Evolutionary conservation across 306 rosid species (phyloP), one percentile per base, ranked within the genome.

Genomic region (Echinosophora koreensis): DNA sequence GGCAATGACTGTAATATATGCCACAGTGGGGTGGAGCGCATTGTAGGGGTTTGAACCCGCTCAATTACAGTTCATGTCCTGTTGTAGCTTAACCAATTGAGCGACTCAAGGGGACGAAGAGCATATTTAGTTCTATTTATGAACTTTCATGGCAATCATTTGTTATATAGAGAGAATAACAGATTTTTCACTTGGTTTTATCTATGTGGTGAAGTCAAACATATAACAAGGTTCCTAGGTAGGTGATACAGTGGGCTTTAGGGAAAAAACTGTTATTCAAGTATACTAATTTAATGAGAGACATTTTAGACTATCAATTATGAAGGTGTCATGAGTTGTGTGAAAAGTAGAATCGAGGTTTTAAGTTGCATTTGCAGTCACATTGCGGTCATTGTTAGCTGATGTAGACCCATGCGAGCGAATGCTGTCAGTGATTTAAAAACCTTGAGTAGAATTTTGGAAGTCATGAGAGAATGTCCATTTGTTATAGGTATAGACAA

Each of bases 381-480:
- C 4, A 4, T 10, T 9, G 49, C 4, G 14, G 14, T 9, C 14
- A 2, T 46, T 11, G 52, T 13, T 6, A 14, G 52, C 1, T 46
- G 52, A 13, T 46, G 50, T 44, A 14, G 50, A 44, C 4, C 50
- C 6, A 39, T 35, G 38, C 5, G 38, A 46, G 15, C 5, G 2
- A 3, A 46, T 46, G 52, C 5, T 0, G 15, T 46, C 15, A 0
- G 52, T 46, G 1, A 46, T 46, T 46, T 46, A 12, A 46, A 46
- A 46, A 46, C 52, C n/a, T 46, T 46, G 49, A 42, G 49, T 42
- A 2, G 15, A 14, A 38, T 37, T 76, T n/a, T 38, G 47, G 38
- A 51, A 17, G 47, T 42, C 67, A 41, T 62, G 63, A 13, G 52
- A 63, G 51, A 59, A 56, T 57, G 69, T 32, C 28, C 18, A 15